phyloP scores from a whole-genome alignment of 495 filamentous ascomycete genomes.

The Cercophora samala region DNA sequence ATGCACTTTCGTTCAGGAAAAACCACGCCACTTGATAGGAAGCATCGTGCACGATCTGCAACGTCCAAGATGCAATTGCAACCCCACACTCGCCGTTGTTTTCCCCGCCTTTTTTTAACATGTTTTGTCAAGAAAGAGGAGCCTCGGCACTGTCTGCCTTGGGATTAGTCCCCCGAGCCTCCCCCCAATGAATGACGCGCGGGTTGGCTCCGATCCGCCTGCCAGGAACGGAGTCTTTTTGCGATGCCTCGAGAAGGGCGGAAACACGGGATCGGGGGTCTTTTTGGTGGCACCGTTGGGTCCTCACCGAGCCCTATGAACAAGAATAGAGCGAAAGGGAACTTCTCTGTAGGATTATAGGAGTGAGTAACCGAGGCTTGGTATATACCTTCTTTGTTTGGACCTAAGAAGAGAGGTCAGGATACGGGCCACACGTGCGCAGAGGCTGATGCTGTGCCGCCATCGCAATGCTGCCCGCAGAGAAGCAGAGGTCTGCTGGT shows the following conservation, averaged over 20 bases:
- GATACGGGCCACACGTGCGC: background rate
- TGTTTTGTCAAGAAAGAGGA: background rate
- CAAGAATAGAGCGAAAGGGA: too few species aligned
- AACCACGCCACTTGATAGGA: background rate
- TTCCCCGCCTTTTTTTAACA: constrained; percentile 17
- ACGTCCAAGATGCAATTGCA: constrained; percentile 2
- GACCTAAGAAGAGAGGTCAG: background rate
- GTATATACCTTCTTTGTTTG: background rate
- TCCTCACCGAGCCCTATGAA: too few species aligned
- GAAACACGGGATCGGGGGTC: background rate
- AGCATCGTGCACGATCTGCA: background rate
- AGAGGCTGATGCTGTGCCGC: background rate
- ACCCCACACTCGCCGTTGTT: background rate
- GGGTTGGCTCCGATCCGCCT: background rate
- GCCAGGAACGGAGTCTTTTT: background rate
- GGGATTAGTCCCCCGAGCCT: background rate
- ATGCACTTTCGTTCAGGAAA: background rate
- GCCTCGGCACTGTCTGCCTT: constrained; percentile 13
- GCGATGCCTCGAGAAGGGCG: background rate
- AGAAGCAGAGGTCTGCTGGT: background rate
- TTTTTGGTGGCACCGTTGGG: too few species aligned
- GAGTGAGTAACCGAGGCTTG: background rate
- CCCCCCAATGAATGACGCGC: background rate
- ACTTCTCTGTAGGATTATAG: background rate
- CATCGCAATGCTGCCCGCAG: background rate